These are phyloP conservation scores for Cyberlindnera xishuangbannaensis DNA, from an alignment of 805 yeast genomes.

Conservation along the genomic window DNA sequence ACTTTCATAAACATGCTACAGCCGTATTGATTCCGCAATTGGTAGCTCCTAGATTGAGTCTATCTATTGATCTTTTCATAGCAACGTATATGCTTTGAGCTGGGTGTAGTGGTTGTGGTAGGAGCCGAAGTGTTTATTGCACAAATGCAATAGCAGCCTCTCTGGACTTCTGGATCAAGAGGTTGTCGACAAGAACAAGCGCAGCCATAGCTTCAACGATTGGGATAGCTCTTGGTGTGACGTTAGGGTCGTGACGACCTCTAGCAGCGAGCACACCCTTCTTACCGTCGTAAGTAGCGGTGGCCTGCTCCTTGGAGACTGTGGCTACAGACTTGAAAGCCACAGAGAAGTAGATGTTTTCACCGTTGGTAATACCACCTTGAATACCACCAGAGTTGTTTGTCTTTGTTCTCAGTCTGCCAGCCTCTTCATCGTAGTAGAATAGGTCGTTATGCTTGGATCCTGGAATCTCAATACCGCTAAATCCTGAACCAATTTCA, in stretches of 20 bases:
- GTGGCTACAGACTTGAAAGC: slow-evolving; percentile 99
- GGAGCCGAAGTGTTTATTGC: too few relatives aligned
- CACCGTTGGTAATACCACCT: slow-evolving; percentile 98
- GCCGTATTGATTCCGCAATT: too few relatives aligned
- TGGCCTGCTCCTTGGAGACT: slow-evolving; percentile 85
- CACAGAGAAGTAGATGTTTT: slow-evolving; percentile 85
- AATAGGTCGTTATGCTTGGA: slow-evolving; percentile 93
- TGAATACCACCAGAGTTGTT: slow-evolving; percentile 96
- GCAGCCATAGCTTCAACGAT: slow-evolving; percentile 98
- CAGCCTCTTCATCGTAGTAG: slow-evolving; percentile 49
- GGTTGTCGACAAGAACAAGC: slow-evolving; percentile 82
- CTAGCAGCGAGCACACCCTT: slow-evolving; percentile 88
- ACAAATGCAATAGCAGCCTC: slow-evolving; percentile 42
- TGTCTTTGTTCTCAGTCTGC: slow-evolving; percentile 75
- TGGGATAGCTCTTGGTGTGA: slow-evolving; percentile 97
- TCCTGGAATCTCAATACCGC: slow-evolving; percentile 86
- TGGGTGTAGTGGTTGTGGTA: too few relatives aligned
- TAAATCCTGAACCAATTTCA: slow-evolving; percentile 95
- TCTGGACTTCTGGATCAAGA: slow-evolving; percentile 82
- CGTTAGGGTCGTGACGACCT: slow-evolving; percentile 98
- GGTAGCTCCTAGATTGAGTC: too few relatives aligned
- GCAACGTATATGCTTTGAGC: too few relatives aligned
- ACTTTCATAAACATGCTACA: too few relatives aligned
- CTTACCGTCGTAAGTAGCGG: slow-evolving; percentile 84
- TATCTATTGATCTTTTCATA: too few relatives aligned